These are phyloP conservation scores for Lumnitzera racemosa DNA, from an alignment of 345 rosid genomes.

Conservation along the genomic window DNA sequence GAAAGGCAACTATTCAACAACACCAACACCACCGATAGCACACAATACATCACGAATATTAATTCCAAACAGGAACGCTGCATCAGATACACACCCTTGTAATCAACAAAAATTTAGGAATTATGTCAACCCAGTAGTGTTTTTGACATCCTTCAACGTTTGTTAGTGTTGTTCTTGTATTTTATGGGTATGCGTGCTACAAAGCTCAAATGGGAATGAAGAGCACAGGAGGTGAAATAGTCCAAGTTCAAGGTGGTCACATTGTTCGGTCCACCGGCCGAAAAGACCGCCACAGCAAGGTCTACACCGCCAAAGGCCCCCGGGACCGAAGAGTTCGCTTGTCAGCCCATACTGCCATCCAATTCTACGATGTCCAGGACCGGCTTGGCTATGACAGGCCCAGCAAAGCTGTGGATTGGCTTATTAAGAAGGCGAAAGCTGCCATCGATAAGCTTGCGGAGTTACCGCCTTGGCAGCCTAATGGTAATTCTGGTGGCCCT, in stretches of 20 bases:
- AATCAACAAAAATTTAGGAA: too few species aligned
- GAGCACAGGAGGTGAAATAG: constrained; percentile 55
- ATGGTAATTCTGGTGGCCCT: background rate
- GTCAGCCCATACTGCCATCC: constrained; percentile 84
- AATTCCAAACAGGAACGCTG: too few species aligned
- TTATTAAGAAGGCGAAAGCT: constrained; percentile 66
- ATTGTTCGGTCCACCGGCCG: constrained; percentile 66
- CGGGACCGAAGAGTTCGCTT: constrained; percentile 73
- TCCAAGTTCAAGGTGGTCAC: constrained; percentile 76
- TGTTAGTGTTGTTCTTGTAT: constrained; percentile 4
- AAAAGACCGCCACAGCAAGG: constrained; percentile 85
- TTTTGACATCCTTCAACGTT: background rate
- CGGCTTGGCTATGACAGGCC: constrained; percentile 81
- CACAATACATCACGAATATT: too few species aligned
- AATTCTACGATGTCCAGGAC: constrained; percentile 86
- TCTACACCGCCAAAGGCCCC: constrained; percentile 69
- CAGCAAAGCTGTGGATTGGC: constrained; percentile 91
- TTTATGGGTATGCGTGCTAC: constrained; percentile 4
- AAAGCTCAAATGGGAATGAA: constrained; percentile 31
- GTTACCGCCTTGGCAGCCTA: constrained; percentile 42
- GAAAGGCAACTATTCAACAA: too few species aligned
- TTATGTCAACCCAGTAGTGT: too few species aligned
- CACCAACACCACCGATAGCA: too few species aligned
- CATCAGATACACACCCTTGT: too few species aligned
- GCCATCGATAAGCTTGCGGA: constrained; percentile 65